Conservation (phyloP, 78 protist genomes). For the Chrysochromulina parva region DNA sequence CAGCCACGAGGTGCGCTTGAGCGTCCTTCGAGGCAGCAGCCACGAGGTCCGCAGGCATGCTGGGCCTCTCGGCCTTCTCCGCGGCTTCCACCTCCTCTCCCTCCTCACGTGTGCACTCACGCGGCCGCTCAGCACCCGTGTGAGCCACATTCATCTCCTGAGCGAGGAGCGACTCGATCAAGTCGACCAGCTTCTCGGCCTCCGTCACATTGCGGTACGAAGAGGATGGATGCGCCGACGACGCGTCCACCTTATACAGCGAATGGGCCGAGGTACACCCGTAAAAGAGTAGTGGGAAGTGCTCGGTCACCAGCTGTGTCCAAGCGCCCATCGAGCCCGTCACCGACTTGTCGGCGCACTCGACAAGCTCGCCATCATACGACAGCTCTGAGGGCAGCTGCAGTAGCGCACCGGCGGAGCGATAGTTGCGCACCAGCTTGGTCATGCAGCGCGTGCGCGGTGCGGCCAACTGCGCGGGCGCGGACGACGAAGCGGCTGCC, state of each 20-base stretch:
- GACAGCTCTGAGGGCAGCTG: slow-evolving; percentile 7
- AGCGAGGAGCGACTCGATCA: not conserved
- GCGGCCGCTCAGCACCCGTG: no score
- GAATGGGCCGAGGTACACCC: not conserved
- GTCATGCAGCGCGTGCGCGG: not conserved
- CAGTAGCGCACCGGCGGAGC: slow-evolving; percentile 40
- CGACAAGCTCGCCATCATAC: slow-evolving; percentile 6
- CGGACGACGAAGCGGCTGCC: no score
- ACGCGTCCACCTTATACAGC: no score
- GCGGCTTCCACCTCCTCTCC: not conserved
- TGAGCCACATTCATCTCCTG: no score
- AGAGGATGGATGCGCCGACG: not conserved
- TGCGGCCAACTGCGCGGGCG: not conserved
- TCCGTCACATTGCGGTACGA: slow-evolving; percentile 27
- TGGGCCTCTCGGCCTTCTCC: not conserved
- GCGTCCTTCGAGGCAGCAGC: no score
- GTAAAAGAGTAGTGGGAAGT: slow-evolving; percentile 33
- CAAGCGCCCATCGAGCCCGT: not conserved
- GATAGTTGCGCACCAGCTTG: slow-evolving; percentile 41
- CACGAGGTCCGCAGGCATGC: no score
- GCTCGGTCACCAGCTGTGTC: not conserved
- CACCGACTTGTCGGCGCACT: not conserved
- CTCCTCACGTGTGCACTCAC: no score
- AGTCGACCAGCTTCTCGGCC: not conserved
- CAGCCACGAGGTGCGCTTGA: no score